Base-by-base conservation (phyloP, 2,329 filamentous ascomycete genomes). In the Aspergillus floridensis region DNA sequence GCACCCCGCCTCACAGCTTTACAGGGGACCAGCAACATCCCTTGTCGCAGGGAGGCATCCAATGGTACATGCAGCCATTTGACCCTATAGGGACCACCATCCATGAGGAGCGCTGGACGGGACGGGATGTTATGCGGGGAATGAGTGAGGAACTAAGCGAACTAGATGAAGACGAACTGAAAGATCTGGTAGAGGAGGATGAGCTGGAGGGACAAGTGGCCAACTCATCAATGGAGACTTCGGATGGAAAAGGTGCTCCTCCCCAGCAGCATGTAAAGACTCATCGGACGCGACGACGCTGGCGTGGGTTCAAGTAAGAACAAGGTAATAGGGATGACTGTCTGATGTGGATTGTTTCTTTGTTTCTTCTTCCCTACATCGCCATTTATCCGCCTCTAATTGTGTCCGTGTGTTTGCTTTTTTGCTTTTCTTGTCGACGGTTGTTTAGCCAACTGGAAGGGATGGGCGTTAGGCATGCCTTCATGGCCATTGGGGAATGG, bases 91-190 rank as follows among this genome's bases (percentile, higher is more conserved):
- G 92, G 58, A 96, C 92, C 0, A 93, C 89, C 0, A 85, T 93
- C 10, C 81, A 90, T 57, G 88, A 89, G 64, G 90, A 93, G 75
- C 83, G 86, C 55, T 91, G 88, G 81, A 86, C 85, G 0, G 90
- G 88, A 2, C 83, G 88, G 35, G 89, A 93, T 57, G 86, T 89
- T n/a, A 79, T 86, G 65, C 81, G 86, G 31, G 85, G 82, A 14
- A 87, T 93, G 75, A 96, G 91, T 68, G 93, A 96, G 74, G 91
- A 93, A 66, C 82, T 97, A 22, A 96, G 90, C 58, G 93, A 97
- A 71, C 87, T 97, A 72, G 93, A 96, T 68, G 93, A 97, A 65
- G 92, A 96, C 54, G 91, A 93, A 76, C 81, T 96, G 59, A 88
- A 90, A 68, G 91, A 89, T 35, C 79, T 92, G 46, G 77, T 79